Evolutionary conservation across 768 basidiomycete species (phyloP), one percentile per base, ranked within the genome.

Genomic region (button mushroom (Agaricus bisporus)): DNA sequence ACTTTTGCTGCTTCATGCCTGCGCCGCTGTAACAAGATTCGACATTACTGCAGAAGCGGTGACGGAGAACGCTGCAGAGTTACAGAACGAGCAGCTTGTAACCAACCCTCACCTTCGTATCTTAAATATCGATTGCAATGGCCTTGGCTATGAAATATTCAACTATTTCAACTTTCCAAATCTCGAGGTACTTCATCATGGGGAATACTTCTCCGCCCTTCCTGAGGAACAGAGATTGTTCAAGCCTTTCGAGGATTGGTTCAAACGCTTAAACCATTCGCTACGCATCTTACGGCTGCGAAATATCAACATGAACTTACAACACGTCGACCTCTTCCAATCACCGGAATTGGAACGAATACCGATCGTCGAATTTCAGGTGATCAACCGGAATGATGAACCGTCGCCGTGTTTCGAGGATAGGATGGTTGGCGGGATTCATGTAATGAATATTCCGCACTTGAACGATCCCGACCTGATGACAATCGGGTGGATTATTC

Each of bases 131-230:
- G 48, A 49, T 26, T 28, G 39, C 26, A 41, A 39, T 9, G 48
- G 48, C 15, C 7, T 49, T 22, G 48, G 48, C 10, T 49, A 49
- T 17, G 48, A 49, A 25, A 41, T 49, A 39, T 49, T 49, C 28
- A 26, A 25, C 4, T 49, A 49, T 28, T 49, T 49, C 38, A 29
- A 41, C n/a, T 49, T 49, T 22, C 48, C 48, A 3, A 25, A 41
- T 25, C 48, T 49, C 25, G 48, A 49, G 22, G 48, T 49, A 15
- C 26, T 42, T 11, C 41, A 42, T 17, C 49, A 51, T 15, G 29
- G 26, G 18, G 41, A 42, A 42, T 20, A 32, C 18, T 43, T 51
- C n/a, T 51, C 41, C 18, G 10, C 11, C 10, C 28, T 51, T 2
- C 41, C 29, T 17, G 49, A 29, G 2, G 41, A 14, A 18, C 41